Percentiles rank a stretch among this genome's conserved stretches.
Evolutionary conservation across 179 eudicot species (phyloP).

Genomic region (Nepenthes alata): DNA sequence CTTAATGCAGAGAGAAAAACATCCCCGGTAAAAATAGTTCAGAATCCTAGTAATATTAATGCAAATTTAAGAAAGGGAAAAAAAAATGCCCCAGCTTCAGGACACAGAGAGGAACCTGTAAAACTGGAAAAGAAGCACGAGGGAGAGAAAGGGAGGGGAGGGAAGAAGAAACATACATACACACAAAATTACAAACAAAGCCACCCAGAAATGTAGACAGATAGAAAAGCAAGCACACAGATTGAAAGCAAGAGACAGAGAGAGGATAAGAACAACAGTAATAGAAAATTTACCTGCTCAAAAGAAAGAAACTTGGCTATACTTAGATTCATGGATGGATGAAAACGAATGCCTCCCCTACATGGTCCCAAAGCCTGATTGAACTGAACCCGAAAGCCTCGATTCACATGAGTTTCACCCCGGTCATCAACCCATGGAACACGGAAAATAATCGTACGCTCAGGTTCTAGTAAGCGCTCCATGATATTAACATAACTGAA

Average conservation of each 20-base stretch:
- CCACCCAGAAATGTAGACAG: no score
- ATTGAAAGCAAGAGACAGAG: background rate
- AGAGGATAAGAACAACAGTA: background rate
- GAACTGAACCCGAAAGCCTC: slow-evolving; percentile 92
- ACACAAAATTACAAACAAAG: no score
- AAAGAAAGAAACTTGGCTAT: slow-evolving; percentile 86
- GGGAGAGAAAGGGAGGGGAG: no score
- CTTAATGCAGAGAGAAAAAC: no score
- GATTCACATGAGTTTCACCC: slow-evolving; percentile 88
- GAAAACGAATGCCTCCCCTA: slow-evolving; percentile 96
- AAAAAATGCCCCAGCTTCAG: no score
- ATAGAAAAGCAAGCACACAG: background rate
- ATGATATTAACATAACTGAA: slow-evolving; percentile 82
- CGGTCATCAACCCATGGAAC: slow-evolving; percentile 99
- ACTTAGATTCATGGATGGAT: slow-evolving; percentile 92
- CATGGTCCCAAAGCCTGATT: slow-evolving; percentile 97
- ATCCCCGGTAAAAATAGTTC: no score
- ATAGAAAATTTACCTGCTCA: slow-evolving; percentile 59
- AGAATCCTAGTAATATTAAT: no score
- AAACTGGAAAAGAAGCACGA: no score
- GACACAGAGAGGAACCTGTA: no score
- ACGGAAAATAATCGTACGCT: slow-evolving; percentile 79
- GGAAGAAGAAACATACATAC: no score
- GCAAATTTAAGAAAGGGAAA: no score
- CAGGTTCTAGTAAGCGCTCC: slow-evolving; percentile 97